Evolutionary conservation across 257 asterid genomes (phyloP), one percentile per base, ranked within the genome.

Genomic region (Nicotiana tomentosiformis): DNA sequence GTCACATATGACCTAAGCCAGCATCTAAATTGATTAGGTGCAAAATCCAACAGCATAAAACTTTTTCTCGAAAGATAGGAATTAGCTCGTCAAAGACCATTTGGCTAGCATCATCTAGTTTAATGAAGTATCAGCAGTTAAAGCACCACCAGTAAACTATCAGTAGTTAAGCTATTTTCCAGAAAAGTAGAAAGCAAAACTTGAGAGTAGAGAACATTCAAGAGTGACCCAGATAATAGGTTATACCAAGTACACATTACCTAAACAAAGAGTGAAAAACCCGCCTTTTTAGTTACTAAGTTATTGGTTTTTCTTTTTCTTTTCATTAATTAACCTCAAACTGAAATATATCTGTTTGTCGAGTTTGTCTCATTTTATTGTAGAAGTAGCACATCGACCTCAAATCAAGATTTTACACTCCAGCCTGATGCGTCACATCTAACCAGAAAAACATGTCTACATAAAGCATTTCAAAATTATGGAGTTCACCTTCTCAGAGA

Each of bases 401-500:
- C 80, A 26, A 76, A 76, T 26, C 79, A 76, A 76, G 46, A 76
- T 76, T 26, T 51, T 20, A 51, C 43, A 76, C 23, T 65, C 43
- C 20, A 29, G n/a, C 70, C 43, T 65, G 15, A 29, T 65, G 70
- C 43, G 7, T 65, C 70, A 65, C 15, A 30, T 10, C 70, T 65
- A 65, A 29, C 70, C 43, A 29, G 70, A 17, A 14, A 26, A 30
- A 30, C 18, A 23, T 74, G 60, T 46, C 57, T n/a, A 55, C 64
- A 23, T 37, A 77, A 80, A 79, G 68, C 66, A 72, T 76, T 66
- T 74, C 53, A 37, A 53, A 84, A 18, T 80, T 77, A 66, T 51
- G 68, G 78, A 67, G 84, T 86, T 10, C 64, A 81, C n/a, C 43
- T 65, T 68, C 37, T 23, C 29, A 30, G 11, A 82, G 79, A 87